A percentile compares a stretch with the other conserved stretches of the same genome.
These are phyloP conservation scores for Sporothrix pseudoabietina DNA, from an alignment of 2,329 filamentous ascomycete genomes.

Conservation along the genomic window DNA sequence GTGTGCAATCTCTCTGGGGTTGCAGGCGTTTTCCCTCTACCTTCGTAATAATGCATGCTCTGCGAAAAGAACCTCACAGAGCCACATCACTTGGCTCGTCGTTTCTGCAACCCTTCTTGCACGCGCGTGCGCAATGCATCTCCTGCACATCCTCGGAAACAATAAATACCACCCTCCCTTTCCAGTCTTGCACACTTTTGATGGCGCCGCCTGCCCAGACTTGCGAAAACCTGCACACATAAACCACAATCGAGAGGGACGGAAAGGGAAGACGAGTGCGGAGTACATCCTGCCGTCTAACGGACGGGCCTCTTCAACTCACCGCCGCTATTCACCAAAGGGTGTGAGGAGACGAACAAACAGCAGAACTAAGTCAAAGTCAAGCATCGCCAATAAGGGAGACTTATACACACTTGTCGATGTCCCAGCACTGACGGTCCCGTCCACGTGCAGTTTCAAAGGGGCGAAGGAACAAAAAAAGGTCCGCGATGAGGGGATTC, in stretches of 20 bases:
- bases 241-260: not conserved
- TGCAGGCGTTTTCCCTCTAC: no score
- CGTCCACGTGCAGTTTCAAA: not conserved
- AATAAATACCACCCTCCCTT: slow-evolving; percentile 3
- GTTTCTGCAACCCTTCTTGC: not conserved
- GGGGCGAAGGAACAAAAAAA: not conserved
- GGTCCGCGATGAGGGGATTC: not conserved
- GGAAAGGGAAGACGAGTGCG: not conserved
- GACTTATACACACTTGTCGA: not conserved
- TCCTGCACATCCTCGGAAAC: not conserved
- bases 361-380: not conserved
- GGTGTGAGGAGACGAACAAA: not conserved
- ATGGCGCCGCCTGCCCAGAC: not conserved
- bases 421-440: not conserved
- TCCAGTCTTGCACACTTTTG: not conserved
- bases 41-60: no score
- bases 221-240: not conserved
- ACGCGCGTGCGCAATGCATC: not conserved
- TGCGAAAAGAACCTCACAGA: not conserved
- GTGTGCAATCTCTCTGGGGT: no score
- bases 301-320: not conserved
- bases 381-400: not conserved
- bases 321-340: no score
- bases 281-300: not conserved
- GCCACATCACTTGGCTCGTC: not conserved